These are phyloP conservation scores for Venturia pyrina DNA, from an alignment of 2,329 filamentous ascomycete species.

Conservation along the genomic window DNA sequence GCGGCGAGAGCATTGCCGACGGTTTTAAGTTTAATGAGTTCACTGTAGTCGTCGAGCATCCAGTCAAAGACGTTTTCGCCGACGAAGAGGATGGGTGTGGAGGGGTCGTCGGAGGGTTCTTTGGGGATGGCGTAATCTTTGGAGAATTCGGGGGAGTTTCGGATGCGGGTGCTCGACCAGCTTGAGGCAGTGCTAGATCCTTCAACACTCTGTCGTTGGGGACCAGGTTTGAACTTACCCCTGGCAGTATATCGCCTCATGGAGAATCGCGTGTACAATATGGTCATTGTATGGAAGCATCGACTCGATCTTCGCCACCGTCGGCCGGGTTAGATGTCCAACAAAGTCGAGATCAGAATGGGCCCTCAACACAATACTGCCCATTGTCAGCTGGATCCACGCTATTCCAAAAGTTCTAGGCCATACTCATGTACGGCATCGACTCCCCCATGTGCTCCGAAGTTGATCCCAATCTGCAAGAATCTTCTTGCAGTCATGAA, in stretches of 20 bases:
- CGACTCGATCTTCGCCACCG: slow-evolving; percentile 58
- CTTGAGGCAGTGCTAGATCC: slow-evolving; percentile 45
- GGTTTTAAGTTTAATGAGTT: slow-evolving; percentile 58
- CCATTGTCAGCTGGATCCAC: not conserved
- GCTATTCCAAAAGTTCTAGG: not conserved
- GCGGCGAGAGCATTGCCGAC: slow-evolving; percentile 63
- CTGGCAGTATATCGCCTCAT: slow-evolving; percentile 81
- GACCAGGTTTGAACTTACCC: slow-evolving; percentile 31
- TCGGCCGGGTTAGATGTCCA: slow-evolving; percentile 63
- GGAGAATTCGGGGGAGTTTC: slow-evolving; percentile 28
- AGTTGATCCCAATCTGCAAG: slow-evolving; percentile 64
- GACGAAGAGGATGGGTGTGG: slow-evolving; percentile 62
- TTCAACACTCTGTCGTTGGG: not conserved
- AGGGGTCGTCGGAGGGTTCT: slow-evolving; percentile 21
- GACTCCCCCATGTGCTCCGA: slow-evolving; percentile 59
- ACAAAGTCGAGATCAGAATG: slow-evolving; percentile 65
- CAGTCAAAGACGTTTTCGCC: slow-evolving; percentile 89
- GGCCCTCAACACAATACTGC: slow-evolving; percentile 57
- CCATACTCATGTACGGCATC: not conserved
- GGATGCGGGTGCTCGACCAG: slow-evolving; percentile 64
- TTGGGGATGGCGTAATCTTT: slow-evolving; percentile 36
- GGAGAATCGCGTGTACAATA: slow-evolving; percentile 76
- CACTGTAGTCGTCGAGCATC: slow-evolving; percentile 71
- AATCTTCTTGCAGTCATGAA: slow-evolving; percentile 63
- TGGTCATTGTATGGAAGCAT: slow-evolving; percentile 62